Percentiles rank a stretch among this genome's conserved stretches.
phyloP scores from a whole-genome alignment of 1,284 basidiomycete species.

The Sphagnurus paluster region DNA sequence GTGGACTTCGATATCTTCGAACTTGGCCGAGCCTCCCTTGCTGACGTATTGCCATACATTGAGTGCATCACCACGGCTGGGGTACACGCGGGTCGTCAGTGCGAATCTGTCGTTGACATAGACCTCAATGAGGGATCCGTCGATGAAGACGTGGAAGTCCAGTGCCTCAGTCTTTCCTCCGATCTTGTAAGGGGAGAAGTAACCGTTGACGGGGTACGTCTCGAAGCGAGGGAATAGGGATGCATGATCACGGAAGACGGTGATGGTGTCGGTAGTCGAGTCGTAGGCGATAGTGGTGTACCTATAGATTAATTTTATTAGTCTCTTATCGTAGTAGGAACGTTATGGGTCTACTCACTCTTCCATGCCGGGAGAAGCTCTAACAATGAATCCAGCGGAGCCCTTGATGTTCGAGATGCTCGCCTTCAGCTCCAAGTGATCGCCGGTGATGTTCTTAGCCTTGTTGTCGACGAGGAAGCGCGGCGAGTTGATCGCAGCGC shows the following conservation, averaged over 20 bases:
- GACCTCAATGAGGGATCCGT: constrained; percentile 5
- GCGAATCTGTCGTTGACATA: constrained; percentile 6
- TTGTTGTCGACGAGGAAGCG: not conserved
- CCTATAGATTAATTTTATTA: not conserved
- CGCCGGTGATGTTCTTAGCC: not conserved
- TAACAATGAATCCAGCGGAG: constrained; percentile 3
- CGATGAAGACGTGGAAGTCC: constrained; percentile 3
- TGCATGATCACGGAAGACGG: constrained; percentile 1
- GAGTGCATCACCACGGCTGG: constrained; percentile 5
- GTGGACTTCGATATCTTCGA: constrained; percentile 1
- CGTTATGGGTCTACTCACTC: not conserved
- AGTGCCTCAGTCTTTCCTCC: not conserved
- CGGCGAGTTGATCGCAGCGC: not conserved
- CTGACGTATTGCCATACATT: constrained; percentile 1
- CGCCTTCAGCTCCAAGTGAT: constrained; percentile 3
- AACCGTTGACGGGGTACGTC: constrained; percentile 2
- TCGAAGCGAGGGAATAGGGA: constrained; percentile 1
- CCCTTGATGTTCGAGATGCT: constrained; percentile 3
- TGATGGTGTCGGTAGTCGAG: not conserved
- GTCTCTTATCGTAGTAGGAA: not conserved
- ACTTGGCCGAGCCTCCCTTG: not conserved
- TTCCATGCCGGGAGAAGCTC: constrained; percentile 5
- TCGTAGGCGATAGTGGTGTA: constrained; percentile 1
- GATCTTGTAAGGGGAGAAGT: not conserved
- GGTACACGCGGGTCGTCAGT: constrained; percentile 6